Conservation (phyloP, 148 eudicot genomes). For the Chenopodium formosanum region DNA sequence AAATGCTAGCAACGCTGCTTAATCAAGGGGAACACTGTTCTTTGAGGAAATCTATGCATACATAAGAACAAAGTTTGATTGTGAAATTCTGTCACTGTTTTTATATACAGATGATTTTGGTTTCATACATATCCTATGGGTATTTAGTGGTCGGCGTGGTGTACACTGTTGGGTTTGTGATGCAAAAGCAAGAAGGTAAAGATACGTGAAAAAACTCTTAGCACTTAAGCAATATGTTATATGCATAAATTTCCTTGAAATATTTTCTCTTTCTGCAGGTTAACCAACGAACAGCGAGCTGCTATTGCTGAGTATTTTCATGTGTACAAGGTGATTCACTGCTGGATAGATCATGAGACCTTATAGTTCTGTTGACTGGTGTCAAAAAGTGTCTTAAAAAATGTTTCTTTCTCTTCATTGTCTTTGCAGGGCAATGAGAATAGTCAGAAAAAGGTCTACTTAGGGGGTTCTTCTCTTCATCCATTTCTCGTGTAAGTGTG, state of each 20-base stretch:
- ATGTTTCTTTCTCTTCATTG: neutral
- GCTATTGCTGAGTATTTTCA: conserved; percentile 79
- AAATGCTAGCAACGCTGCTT: neutral
- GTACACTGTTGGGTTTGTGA: conserved; percentile 99
- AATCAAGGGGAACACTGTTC: neutral
- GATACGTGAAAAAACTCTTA: neutral
- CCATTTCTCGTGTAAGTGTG: conserved; percentile 71
- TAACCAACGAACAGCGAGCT: conserved; percentile 78
- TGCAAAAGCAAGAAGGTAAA: conserved; percentile 88
- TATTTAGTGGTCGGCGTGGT: conserved; percentile 95
- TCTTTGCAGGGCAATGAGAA: conserved; percentile 70
- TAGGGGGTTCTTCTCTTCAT: conserved; percentile 61
- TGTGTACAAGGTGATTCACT: conserved; percentile 59
- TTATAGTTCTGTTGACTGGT: neutral
- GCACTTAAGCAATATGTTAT: neutral
- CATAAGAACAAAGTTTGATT: conserved; percentile 5
- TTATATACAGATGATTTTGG: conserved; percentile 79
- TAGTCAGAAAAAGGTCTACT: conserved; percentile 56
- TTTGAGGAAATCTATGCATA: neutral
- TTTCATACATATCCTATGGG: conserved; percentile 91
- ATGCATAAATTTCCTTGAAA: neutral
- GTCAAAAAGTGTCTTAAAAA: neutral
- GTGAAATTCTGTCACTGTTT: conserved; percentile 10
- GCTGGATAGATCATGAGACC: neutral
- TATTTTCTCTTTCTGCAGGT: conserved; percentile 40